Base-by-base conservation (phyloP, 495 filamentous ascomycete genomes). In the Aspergillus heteromorphus region DNA sequence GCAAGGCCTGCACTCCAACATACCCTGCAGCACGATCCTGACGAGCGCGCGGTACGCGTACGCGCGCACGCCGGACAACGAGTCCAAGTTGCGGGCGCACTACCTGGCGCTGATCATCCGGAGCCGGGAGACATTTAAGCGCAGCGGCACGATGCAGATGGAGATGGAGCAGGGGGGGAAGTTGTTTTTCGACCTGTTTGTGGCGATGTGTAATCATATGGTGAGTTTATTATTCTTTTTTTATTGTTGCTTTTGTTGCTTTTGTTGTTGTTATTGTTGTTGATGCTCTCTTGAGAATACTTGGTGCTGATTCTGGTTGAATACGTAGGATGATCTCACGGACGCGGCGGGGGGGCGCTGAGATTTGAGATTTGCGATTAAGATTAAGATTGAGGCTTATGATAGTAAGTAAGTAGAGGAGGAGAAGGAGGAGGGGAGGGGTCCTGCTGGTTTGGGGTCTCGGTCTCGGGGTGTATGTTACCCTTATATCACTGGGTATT, bases 111-210 rank as follows among this genome's bases (percentile, higher is more conserved):
- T 96, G 65, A 95, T 96, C 69, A 92, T 96, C 59, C 80, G 91
- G 57, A 86, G 84, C 63, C 78, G 89, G 56, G 78, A 77, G 57
- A 95, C 88, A 4, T 96, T 96, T 76, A 96, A 93, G 79, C 76
- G 88, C 34, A 95, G 89, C 70, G 91, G 91, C 56, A 96, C 91
- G n/a, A 95, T 96, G 91, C 91, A 96, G 72, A 81, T 87, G 62
- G 91, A 95, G 76, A 96, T 96, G 91, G 86, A 89, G 68, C 79
- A 79, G 59, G 91, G 91, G 18, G 89, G 88, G 56, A 85, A 86
- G 63, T 72, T 96, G 63, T 95, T 95, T 75, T 96, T 96, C 70
- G 91, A 96, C 71, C 73, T 96, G 54, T 96, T 96, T 70, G 91
- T 96, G 38, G 91, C 91, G 4, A 81, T 96, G 73, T 91, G 87